Evolutionary conservation across 2,329 filamentous ascomycete species (phyloP).

Genomic region (Neocucurbitaria cava): DNA sequence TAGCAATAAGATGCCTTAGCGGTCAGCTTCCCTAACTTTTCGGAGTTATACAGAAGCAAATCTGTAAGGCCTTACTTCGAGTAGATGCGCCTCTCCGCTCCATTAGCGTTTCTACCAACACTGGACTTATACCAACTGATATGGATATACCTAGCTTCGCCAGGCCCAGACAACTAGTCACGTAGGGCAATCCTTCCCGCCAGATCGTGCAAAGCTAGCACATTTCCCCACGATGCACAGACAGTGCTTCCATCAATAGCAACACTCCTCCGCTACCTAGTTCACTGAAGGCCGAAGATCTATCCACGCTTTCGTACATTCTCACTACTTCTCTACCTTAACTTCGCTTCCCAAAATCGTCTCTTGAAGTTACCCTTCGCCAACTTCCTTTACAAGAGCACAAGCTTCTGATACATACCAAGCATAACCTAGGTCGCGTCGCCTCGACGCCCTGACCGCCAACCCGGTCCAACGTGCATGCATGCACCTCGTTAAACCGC

Average conservation of each 20-base stretch:
- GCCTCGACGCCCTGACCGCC: neutral
- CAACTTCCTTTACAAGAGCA: no score
- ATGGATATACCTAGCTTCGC: neutral
- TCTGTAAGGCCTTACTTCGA: neutral
- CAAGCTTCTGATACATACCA: no score
- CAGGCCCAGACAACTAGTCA: neutral
- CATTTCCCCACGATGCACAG: neutral
- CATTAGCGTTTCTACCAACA: neutral
- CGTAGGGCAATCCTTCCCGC: neutral
- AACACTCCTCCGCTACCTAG: neutral
- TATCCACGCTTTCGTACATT: neutral
- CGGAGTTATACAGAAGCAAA: neutral
- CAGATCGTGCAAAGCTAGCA: neutral
- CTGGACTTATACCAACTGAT: neutral
- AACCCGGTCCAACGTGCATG: conserved; percentile 4
- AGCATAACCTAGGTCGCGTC: neutral
- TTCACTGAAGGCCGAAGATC: neutral
- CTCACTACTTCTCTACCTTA: no score
- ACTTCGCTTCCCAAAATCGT: no score
- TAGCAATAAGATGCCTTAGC: no score
- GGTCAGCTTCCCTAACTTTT: no score
- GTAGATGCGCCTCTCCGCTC: neutral
- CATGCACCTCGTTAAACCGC: neutral
- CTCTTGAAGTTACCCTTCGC: no score
- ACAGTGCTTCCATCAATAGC: neutral